Conservation (phyloP, 192 early-diverging fungal species). For the Chytriomyces sp. region DNA sequence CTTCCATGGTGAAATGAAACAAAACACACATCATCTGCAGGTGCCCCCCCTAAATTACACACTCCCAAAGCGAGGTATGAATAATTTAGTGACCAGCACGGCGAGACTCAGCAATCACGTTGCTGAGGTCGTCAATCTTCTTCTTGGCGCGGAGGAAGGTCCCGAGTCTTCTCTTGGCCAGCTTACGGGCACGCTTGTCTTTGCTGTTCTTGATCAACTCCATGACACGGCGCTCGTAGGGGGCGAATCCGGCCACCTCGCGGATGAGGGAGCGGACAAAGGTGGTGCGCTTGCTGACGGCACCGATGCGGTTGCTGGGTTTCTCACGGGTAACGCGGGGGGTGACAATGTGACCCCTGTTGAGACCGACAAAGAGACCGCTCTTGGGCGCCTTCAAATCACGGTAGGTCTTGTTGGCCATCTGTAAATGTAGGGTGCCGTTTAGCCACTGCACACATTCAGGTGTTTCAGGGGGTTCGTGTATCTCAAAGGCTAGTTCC, state of each 20-base stretch:
- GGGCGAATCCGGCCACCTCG: conserved; percentile 95
- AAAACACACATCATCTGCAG: too few species aligned
- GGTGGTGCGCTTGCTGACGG: conserved; percentile 76
- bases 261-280: conserved; percentile 93
- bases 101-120: conserved; percentile 90
- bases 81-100: conserved; percentile 66
- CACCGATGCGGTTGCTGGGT: conserved; percentile 79
- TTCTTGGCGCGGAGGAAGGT: conserved; percentile 94
- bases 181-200: conserved; percentile 98
- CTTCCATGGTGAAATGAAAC: too few species aligned
- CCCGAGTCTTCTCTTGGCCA: conserved; percentile 95
- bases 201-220: conserved; percentile 99
- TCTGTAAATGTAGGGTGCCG: too few species aligned
- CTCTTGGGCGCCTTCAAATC: conserved; percentile 54
- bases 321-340: conserved; percentile 64
- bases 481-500: too few species aligned
- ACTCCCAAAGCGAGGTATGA: too few species aligned
- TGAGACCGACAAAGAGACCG: conserved; percentile 86
- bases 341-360: conserved; percentile 90
- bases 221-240: conserved; percentile 98
- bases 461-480: too few species aligned
- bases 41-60: too few species aligned
- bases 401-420: neutral
- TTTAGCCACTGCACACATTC: too few species aligned
- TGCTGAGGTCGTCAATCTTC: conserved; percentile 96